A percentile compares a stretch with the other conserved stretches of the same genome.
Conservation (phyloP, 2,329 filamentous ascomycete species). For the Penicillium rolfsii region DNA sequence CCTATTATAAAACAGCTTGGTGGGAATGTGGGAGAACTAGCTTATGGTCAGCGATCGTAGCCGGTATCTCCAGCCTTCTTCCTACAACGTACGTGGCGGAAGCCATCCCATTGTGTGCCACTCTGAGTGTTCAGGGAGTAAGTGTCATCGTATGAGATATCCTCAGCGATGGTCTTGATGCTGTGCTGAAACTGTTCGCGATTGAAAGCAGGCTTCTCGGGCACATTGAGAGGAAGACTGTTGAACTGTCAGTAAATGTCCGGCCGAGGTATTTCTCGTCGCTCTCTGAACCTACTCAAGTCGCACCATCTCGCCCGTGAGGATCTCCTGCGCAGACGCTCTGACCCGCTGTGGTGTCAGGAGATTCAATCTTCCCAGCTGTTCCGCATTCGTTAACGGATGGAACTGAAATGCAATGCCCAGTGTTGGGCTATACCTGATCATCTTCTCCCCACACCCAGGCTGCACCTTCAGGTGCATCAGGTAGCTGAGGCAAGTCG, state of each 20-base stretch:
- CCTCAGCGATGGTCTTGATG: conserved; percentile 51
- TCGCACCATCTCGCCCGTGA: conserved; percentile 59
- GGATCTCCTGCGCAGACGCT: conserved; percentile 57
- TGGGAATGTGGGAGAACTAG: conserved; percentile 45
- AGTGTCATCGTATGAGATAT: conserved; percentile 49
- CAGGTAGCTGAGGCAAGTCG: conserved; percentile 56
- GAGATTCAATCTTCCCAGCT: conserved; percentile 56
- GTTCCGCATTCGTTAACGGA: background rate
- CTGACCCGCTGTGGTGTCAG: conserved; percentile 60
- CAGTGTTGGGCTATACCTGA: conserved; percentile 39
- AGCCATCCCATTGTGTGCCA: conserved; percentile 56
- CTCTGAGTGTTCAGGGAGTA: conserved; percentile 55
- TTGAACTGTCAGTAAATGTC: background rate
- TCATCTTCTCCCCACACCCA: conserved; percentile 66
- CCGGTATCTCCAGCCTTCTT: conserved; percentile 3
- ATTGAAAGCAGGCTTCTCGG: conserved; percentile 56
- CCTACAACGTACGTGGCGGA: conserved; percentile 47
- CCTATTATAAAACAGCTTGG: conserved; percentile 47
- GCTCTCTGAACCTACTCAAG: conserved; percentile 49
- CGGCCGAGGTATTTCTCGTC: background rate
- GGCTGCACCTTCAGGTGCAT: conserved; percentile 59
- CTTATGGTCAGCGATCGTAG: background rate
- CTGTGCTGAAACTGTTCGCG: conserved; percentile 59
- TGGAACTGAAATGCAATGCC: background rate
- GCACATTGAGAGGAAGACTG: conserved; percentile 57